Evolutionary conservation across 2,329 filamentous ascomycete genomes (phyloP), one percentile per base, ranked within the genome.

Genomic region (Pseudodiploospora longispora): DNA sequence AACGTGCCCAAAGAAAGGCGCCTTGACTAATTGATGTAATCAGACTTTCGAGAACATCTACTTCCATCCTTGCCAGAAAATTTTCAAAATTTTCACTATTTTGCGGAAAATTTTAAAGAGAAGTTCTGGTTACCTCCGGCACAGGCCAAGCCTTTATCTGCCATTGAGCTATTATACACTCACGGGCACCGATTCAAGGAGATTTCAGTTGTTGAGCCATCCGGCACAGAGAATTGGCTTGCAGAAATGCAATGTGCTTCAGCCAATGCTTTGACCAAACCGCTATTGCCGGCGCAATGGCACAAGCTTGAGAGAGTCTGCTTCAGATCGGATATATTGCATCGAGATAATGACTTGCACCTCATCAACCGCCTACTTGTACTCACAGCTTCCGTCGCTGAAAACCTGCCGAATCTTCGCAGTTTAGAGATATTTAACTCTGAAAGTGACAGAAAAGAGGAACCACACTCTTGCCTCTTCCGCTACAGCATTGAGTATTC

Each of bases 381-480:
- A n/a, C 40, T 36, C 12, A 42, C 40, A 31, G 40, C 40, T 30
- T 33, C 2, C 19, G 33, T 42, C 32, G 40, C 42, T 31, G 42
- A 40, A 34, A 38, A 40, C 28, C 36, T 43, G 29, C 41, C 36
- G 35, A 43, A 38, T 38, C 41, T 43, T 32, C 35, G 28, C 41
- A 43, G 41, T 38, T 32, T 43, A 32, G 41, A 43, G 35, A 43
- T 43, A 31, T 43, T 43, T 32, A 43, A 44, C 42, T 39, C 27
- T n/a, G 27, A 30, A 12, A 1, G n/a, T 38, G 27, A 37, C 30
- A 27, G 10, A 7, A 3, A 4, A 19, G 5, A 8, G 6, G 29
- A 40, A 34, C 4, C 37, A 39, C 30, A 19, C 32, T 28, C 19
- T 44, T 44, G 42, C 42, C 42, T 44, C 42, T 44, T 44, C 42